Evolutionary conservation across 2,329 filamentous ascomycete genomes (phyloP), one percentile per base, ranked within the genome.

Genomic region (Exophiala dermatitidis): DNA sequence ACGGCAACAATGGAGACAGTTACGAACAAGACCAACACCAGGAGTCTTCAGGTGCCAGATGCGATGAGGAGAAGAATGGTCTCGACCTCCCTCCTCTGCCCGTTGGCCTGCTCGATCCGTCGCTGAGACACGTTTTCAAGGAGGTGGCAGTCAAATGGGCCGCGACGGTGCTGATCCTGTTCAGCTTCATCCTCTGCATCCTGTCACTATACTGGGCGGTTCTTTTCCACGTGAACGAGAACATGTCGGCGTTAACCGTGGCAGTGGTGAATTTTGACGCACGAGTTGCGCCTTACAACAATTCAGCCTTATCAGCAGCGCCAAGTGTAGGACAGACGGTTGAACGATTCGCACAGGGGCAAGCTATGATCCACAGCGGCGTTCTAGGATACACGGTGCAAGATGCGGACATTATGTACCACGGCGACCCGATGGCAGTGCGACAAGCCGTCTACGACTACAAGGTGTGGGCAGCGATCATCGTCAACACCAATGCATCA

Each of bases 241-340:
- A 78, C 48, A 67, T 77, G 12, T 68, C 67, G 2, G 66, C 69
- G 0, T 65, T 85, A 5, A 72, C 71, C 2, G 71, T 85, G 5
- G 76, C 78, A 56, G 75, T 84, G 1, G 81, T 85, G 30, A 80
- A 84, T 64, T 83, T 85, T 58, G 82, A 86, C 63, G 77, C 77
- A 3, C 72, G 74, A 43, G 63, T 73, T 2, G 69, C 76, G 1
- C 80, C 80, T 1, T 82, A 78, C 58, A 71, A 70, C 34, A 32
- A 46, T n/a, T 32, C 37, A 9, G 67, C 69, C 3, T 81, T 0
- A 61, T 84, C 1, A 19, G 19, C 19, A 19, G 19, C 19, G 19
- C 19, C 19, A 19, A 2, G 19, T 19, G 73, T 85, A n/a, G 82
- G 82, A 1, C 79, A 79, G 0, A 48, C 58, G 19, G 47, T 50